Conservation (phyloP, 345 rosid genomes). For the Corchorus olitorius region DNA sequence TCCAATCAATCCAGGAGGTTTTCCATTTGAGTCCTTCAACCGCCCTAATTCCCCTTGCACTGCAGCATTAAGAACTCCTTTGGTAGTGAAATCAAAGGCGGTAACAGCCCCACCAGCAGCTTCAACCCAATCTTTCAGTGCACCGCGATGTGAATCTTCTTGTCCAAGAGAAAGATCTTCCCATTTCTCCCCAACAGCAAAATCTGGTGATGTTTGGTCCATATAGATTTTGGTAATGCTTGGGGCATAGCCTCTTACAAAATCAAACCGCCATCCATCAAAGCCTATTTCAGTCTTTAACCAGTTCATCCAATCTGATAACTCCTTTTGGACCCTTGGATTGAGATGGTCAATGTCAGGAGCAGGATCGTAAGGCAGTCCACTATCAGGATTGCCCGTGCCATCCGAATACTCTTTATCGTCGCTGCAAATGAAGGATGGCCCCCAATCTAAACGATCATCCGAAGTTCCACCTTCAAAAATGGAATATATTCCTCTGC, state of each 20-base stretch:
- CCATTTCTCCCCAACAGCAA: conserved; percentile 87
- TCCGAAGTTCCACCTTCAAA: conserved; percentile 90
- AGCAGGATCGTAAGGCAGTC: conserved; percentile 45
- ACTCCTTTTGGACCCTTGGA: conserved; percentile 60
- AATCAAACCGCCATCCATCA: conserved; percentile 79
- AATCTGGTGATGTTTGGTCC: conserved; percentile 56
- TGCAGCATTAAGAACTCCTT: conserved; percentile 73
- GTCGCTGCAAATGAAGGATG: conserved; percentile 61
- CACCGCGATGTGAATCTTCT: conserved; percentile 64
- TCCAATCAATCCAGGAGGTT: conserved; percentile 81
- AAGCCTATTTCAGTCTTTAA: conserved; percentile 71
- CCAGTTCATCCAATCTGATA: conserved; percentile 95
- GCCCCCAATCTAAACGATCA: conserved; percentile 83
- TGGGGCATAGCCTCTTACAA: conserved; percentile 70
- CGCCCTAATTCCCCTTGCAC: conserved; percentile 80
- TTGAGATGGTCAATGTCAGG: conserved; percentile 92
- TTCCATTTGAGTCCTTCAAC: conserved; percentile 67
- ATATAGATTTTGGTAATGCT: conserved; percentile 51
- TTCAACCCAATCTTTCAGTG: conserved; percentile 57
- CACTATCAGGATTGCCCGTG: conserved; percentile 69
- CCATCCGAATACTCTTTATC: conserved; percentile 62
- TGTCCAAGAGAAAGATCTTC: conserved; percentile 49
- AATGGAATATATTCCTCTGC: conserved; percentile 55
- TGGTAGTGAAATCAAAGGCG: conserved; percentile 90
- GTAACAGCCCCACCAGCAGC: conserved; percentile 56